Percentiles rank a stretch among this genome's conserved stretches.
Conservation (phyloP, 2,329 filamentous ascomycete genomes). For the Colletotrichum lindemuthianum region DNA sequence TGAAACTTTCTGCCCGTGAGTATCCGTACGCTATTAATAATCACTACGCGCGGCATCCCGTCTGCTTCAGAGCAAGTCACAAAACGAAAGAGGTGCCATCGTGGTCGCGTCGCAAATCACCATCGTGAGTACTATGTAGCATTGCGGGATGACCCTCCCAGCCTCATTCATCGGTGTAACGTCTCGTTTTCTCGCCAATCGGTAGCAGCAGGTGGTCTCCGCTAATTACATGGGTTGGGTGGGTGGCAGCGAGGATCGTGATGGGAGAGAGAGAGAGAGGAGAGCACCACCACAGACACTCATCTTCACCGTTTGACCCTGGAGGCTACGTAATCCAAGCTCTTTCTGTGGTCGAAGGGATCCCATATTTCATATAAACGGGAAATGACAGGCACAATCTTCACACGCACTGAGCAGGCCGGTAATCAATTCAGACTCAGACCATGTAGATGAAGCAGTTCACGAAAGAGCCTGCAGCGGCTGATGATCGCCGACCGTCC, state of each 20-base stretch:
- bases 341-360: slow-evolving; percentile 1
- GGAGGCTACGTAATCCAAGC: slow-evolving; percentile 18
- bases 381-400: slow-evolving; percentile 25
- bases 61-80: too few species aligned
- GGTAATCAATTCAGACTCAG: background rate
- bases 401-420: background rate
- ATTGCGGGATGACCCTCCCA: slow-evolving; percentile 14
- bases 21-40: too few species aligned
- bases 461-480: slow-evolving; percentile 14
- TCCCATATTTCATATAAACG: background rate
- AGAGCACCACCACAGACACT: slow-evolving; percentile 14
- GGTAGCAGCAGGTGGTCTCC: slow-evolving; percentile 19
- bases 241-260: slow-evolving; percentile 9
- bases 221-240: background rate
- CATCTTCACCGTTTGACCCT: slow-evolving; percentile 23
- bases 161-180: slow-evolving; percentile 28
- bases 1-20: too few species aligned
- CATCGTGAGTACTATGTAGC: background rate
- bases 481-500: slow-evolving; percentile 22
- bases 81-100: background rate
- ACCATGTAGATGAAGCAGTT: background rate
- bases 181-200: slow-evolving; percentile 35
- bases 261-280: background rate
- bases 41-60: too few species aligned
- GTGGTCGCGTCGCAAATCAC: too few species aligned